These are phyloP conservation scores for Paramecium primaurelia DNA, from an alignment of 73 alveolate genomes.

Conservation along the genomic window DNA sequence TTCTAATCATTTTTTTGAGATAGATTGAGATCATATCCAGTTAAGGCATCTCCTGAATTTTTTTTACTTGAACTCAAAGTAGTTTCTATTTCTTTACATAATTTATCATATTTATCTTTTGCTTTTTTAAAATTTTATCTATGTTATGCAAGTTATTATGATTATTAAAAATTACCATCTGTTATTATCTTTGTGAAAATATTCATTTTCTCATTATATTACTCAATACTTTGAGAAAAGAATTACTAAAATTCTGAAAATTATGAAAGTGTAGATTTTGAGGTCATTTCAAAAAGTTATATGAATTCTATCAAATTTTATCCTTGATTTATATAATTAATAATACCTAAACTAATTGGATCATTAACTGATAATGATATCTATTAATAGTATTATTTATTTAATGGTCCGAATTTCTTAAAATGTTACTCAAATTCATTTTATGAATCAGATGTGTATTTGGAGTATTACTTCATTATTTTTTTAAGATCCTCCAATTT, in stretches of 20 bases:
- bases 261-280: not conserved
- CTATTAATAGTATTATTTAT: not conserved
- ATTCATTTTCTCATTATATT: constrained; percentile 30
- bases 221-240: not conserved
- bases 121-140: not conserved
- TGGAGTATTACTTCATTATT: not conserved
- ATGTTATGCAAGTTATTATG: not conserved
- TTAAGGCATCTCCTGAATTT: not conserved
- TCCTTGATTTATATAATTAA: not conserved
- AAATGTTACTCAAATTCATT: not conserved
- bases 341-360: not conserved
- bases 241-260: not conserved
- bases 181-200: not conserved
- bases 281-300: not conserved
- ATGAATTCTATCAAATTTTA: not conserved
- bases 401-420: not conserved
- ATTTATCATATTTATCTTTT: constrained; percentile 13
- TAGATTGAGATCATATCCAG: constrained; percentile 14
- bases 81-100: constrained; percentile 26
- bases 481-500: not conserved
- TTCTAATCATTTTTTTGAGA: not conserved
- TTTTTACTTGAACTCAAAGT: not conserved
- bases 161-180: not conserved
- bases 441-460: not conserved
- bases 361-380: not conserved